Conservation (phyloP, 1,284 basidiomycete species). For the Cryptococcus neoformans region DNA sequence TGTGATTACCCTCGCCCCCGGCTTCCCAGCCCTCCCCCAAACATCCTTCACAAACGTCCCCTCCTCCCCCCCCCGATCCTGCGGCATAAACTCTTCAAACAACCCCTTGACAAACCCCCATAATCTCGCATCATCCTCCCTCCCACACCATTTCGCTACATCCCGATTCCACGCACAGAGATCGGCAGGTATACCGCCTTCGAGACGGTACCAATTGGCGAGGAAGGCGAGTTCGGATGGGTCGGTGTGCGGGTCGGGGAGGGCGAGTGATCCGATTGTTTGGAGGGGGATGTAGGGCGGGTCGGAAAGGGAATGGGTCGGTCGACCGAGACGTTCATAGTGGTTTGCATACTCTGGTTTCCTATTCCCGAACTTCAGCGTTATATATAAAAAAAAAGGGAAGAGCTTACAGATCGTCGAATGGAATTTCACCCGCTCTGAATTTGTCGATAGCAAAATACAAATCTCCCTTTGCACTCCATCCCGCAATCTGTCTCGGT, state of each 20-base stretch:
- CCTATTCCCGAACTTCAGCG: conserved; percentile 40
- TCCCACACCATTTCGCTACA: conserved; percentile 60
- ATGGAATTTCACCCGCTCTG: conserved; percentile 67
- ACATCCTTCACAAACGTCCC: no score
- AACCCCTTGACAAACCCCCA: conserved; percentile 66
- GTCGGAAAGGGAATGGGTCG: conserved; percentile 43
- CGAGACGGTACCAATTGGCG: conserved; percentile 64
- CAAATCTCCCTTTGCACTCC: conserved; percentile 67
- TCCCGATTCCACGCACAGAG: conserved; percentile 52
- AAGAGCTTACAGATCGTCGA: conserved; percentile 67
- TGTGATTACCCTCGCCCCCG: no score
- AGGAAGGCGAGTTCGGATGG: conserved; percentile 57
- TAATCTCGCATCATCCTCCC: conserved; percentile 61
- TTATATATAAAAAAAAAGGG: background rate
- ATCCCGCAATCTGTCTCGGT: conserved; percentile 63
- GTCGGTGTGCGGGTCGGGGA: conserved; percentile 50
- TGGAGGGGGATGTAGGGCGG: conserved; percentile 43
- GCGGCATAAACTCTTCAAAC: conserved; percentile 49
- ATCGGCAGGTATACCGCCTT: conserved; percentile 55
- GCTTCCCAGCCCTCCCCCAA: no score
- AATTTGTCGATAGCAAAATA: conserved; percentile 65
- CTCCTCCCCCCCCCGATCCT: background rate
- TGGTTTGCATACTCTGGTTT: conserved; percentile 54
- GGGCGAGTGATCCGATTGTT: conserved; percentile 27
- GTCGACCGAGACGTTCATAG: conserved; percentile 41